phyloP scores from a whole-genome alignment of 176 grass and related monocot species.

The Avena sativa region DNA sequence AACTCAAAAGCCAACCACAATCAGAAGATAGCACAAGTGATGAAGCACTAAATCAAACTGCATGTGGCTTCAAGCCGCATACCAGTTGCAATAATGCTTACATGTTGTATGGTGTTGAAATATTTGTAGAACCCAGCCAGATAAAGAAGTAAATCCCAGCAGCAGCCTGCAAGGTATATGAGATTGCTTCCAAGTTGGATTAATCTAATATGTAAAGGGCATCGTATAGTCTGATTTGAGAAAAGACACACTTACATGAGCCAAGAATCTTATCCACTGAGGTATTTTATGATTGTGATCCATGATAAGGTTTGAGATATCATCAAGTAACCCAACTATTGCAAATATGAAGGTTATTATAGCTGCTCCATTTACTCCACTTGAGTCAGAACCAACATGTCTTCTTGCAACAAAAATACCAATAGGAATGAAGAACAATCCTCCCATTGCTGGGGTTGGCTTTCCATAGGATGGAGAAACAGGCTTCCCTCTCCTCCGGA shows the following conservation, averaged over 20 bases:
- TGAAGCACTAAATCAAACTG: neutral
- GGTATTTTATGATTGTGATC: conserved; percentile 57
- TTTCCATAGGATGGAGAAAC: conserved; percentile 62
- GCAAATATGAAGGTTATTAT: conserved; percentile 77
- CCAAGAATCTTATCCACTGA: conserved; percentile 63
- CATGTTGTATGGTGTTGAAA: conserved; percentile 90
- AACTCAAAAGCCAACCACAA: neutral
- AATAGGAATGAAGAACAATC: conserved; percentile 85
- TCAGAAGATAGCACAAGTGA: conserved; percentile 5
- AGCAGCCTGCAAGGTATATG: conserved; percentile 59
- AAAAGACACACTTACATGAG: conserved; percentile 61
- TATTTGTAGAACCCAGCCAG: conserved; percentile 78
- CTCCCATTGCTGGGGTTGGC: conserved; percentile 83
- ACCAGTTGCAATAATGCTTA: conserved; percentile 51
- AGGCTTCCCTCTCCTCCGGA: conserved; percentile 65
- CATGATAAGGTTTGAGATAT: conserved; percentile 53
- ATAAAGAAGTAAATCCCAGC: conserved; percentile 78
- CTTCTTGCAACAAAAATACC: conserved; percentile 76
- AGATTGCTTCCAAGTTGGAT: conserved; percentile 32
- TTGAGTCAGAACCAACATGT: conserved; percentile 56
- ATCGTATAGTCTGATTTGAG: conserved; percentile 1
- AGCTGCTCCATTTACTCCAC: conserved; percentile 66
- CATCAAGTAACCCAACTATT: conserved; percentile 82
- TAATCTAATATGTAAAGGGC: neutral
- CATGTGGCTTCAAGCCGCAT: neutral